Evolutionary conservation across 1,284 basidiomycete genomes (phyloP), one percentile per base, ranked within the genome.

Genomic region (Laetiporus sulphureus): DNA sequence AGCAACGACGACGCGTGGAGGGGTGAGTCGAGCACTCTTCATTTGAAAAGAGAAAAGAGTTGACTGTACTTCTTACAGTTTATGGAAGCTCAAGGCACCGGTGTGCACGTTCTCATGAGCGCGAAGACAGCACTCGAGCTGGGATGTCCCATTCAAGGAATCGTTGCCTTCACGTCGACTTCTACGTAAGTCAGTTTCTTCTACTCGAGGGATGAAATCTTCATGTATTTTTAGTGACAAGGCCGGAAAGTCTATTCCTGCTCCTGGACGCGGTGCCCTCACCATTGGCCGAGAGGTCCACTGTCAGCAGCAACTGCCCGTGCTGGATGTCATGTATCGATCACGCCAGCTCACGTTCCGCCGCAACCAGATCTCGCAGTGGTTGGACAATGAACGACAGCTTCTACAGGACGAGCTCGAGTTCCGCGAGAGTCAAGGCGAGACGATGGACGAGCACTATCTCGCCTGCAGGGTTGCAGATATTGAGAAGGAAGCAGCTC

Each of bases 21-120:
- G 94, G 50, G 83, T 87, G 58, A 54, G 79, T 66, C 15, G 38
- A 29, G 38, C 20, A 31, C 45, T 5, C n/a, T n/a, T n/a, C n/a
- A n/a, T n/a, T n/a, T n/a, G n/a, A n/a, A n/a, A n/a, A n/a, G n/a
- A n/a, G n/a, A n/a, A n/a, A n/a, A n/a, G n/a, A n/a, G n/a, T 39
- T 50, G 55, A 42, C 10, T 44, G 21, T 8, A 35, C 34, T 20
- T 41, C 21, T 44, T 44, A 1, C 40, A 86, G 79, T 95, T 95
- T 69, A 94, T 99, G 95, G 95, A 99, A 67, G 82, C 91, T 20
- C 92, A 96, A 69, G 95, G 95, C 49, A 88, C 87, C 51, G 96
- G 95, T 71, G 90, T 97, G 15, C 95, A 98, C 58, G 83, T 99
- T 36, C 76, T 98, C 51, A 99, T 98, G 93, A 92, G 73, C 52